These are phyloP conservation scores for Pseudogymnoascus sp. DNA, from an alignment of 2,329 filamentous ascomycete genomes.

Conservation along the genomic window DNA sequence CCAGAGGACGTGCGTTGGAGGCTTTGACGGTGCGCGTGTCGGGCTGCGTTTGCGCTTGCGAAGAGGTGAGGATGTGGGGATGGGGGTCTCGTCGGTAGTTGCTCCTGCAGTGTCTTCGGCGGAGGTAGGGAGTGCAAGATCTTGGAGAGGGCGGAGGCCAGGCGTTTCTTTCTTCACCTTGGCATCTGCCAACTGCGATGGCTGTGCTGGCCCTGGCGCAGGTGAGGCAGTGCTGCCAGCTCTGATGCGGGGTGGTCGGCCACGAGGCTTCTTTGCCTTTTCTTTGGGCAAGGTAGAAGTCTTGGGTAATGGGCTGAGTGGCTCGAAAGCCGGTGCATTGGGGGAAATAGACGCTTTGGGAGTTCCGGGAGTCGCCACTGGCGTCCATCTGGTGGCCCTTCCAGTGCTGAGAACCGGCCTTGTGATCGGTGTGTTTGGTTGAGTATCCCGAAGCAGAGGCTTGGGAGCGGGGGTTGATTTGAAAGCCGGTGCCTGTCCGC, in stretches of 20 bases:
- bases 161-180: constrained; percentile 29
- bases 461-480: constrained; percentile 15
- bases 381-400: constrained; percentile 50
- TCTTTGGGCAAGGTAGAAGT: constrained; percentile 26
- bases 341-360: constrained; percentile 38
- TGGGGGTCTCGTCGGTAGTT: constrained; percentile 39
- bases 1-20: constrained; percentile 62
- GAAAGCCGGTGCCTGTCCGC: constrained; percentile 18
- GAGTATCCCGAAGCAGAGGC: constrained; percentile 14
- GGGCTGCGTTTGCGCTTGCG: constrained; percentile 47
- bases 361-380: constrained; percentile 49
- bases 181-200: constrained; percentile 24
- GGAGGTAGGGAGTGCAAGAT: constrained; percentile 30
- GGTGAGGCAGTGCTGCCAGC: constrained; percentile 25
- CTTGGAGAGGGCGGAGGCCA: constrained; percentile 31
- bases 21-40: constrained; percentile 40
- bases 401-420: constrained; percentile 21
- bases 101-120: constrained; percentile 34
- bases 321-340: constrained; percentile 47
- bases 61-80: constrained; percentile 30
- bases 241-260: constrained; percentile 18
- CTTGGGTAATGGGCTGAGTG: constrained; percentile 44
- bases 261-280: constrained; percentile 12
- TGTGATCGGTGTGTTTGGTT: constrained; percentile 24
- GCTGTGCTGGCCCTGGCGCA: neutral